A percentile compares a stretch with the other conserved stretches of the same genome.
Evolutionary conservation across 306 rosid genomes (phyloP).

Genomic region (Trifolium pratense): DNA sequence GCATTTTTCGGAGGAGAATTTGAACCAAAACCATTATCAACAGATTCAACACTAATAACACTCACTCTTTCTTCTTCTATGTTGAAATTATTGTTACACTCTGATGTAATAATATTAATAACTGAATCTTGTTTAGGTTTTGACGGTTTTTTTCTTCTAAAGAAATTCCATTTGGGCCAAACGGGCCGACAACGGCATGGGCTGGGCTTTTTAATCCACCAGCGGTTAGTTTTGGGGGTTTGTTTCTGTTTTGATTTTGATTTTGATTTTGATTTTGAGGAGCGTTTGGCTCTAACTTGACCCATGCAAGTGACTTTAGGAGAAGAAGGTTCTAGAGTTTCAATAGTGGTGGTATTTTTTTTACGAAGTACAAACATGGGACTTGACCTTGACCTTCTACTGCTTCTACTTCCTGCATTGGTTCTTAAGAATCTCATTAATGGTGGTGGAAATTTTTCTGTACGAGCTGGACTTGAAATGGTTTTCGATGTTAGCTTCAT

Average conservation of each 20-base stretch:
- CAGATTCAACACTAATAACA: not conserved
- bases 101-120: slow-evolving; percentile 19
- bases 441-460: slow-evolving; percentile 94
- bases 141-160: slow-evolving; percentile 49
- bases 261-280: slow-evolving; percentile 51
- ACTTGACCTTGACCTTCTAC: slow-evolving; percentile 71
- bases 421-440: slow-evolving; percentile 80
- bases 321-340: slow-evolving; percentile 93
- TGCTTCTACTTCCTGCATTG: slow-evolving; percentile 79
- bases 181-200: slow-evolving; percentile 38
- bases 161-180: slow-evolving; percentile 65
- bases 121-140: slow-evolving; percentile 36
- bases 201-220: slow-evolving; percentile 54
- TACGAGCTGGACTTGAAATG: slow-evolving; percentile 84
- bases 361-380: slow-evolving; percentile 85
- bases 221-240: not conserved
- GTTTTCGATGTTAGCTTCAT: slow-evolving; percentile 73
- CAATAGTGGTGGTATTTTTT: slow-evolving; percentile 56
- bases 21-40: slow-evolving; percentile 20
- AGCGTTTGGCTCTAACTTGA: slow-evolving; percentile 73
- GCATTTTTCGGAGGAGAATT: slow-evolving; percentile 66
- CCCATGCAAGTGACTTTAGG: slow-evolving; percentile 99
- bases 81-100: slow-evolving; percentile 36
- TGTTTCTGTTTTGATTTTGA: slow-evolving; percentile 17
- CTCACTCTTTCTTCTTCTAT: slow-evolving; percentile 1